A percentile compares a stretch with the other conserved stretches of the same genome.
Evolutionary conservation across 805 yeast species (phyloP).

Genomic region (Kuraishia molischiana): DNA sequence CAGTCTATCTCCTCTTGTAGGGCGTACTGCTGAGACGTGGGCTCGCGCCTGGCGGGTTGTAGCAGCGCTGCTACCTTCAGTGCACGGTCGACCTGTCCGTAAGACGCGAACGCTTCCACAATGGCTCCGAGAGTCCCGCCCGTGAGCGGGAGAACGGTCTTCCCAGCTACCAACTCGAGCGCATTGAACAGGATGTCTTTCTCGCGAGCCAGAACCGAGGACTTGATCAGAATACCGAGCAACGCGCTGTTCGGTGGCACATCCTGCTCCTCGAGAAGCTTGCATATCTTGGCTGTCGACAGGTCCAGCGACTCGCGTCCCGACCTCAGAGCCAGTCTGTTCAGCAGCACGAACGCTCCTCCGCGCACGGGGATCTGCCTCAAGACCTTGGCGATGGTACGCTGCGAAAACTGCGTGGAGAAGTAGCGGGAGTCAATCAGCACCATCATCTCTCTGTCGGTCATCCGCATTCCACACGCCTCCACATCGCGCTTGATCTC

Average conservation of each 20-base stretch:
- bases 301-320: background rate
- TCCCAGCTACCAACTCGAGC: background rate
- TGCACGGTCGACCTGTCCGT: background rate
- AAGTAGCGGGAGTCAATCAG: background rate
- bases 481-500: constrained; percentile 5
- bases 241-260: background rate
- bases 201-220: background rate
- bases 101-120: background rate
- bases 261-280: background rate
- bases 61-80: background rate
- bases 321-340: background rate
- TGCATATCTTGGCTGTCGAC: background rate
- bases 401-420: background rate
- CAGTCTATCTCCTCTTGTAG: background rate
- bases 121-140: background rate
- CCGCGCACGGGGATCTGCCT: background rate
- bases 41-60: background rate
- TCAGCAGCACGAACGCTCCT: background rate
- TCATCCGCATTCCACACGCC: constrained; percentile 4
- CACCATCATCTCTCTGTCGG: constrained; percentile 4
- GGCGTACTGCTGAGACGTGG: background rate
- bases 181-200: background rate
- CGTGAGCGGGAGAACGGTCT: background rate
- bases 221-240: background rate
- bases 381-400: background rate